Base-by-base conservation (phyloP, 2,329 filamentous ascomycete genomes). In the Neonectria hederae region DNA sequence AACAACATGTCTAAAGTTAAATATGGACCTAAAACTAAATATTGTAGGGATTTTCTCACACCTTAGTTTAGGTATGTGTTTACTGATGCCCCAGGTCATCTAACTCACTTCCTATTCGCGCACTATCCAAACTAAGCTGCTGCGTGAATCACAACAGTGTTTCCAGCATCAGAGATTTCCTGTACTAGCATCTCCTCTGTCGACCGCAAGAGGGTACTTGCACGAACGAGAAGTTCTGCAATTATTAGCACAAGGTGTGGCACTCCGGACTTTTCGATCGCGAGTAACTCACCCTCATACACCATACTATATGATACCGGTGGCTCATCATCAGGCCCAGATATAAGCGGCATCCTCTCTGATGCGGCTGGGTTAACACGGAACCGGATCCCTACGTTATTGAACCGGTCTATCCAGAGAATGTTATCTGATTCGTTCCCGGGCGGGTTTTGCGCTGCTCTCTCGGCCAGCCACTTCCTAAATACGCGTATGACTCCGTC, bases 141-240 rank as follows among this genome's bases (percentile, higher is more conserved):
- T 10, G n/a, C 84, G 54, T 87, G 84, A 77, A 91, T 89, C 45
- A 91, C 82, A 59, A 93, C 83, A 58, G 90, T 89, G 38, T 42
- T 42, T 42, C 38, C 38, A 9, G 17, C n/a, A 42, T 42, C 38
- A n/a, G n/a, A 82, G 45, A 95, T 75, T 9, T 85, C 86, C 63
- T 91, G 86, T 14, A 81, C 84, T 2, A 90, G 86, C 8, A 82
- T 76, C 26, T 84, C 80, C 28, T 80, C 38, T 19, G 38, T 42
- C 10, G 38, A 42, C n/a, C 38, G 38, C n/a, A 42, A n/a, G n/a
- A 42, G 38, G n/a, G 38, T 42, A 10, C 38, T 42, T 19, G 38
- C 38, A 19, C 38, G 38, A 5, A 42, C n/a, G 9, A 42, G 38
- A 63, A 9, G 57, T 59, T 69, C 67, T 51, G 65, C 7, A 11